Evolutionary conservation across 2,329 filamentous ascomycete genomes (phyloP).

Genomic region (Chaetomium globosum): DNA sequence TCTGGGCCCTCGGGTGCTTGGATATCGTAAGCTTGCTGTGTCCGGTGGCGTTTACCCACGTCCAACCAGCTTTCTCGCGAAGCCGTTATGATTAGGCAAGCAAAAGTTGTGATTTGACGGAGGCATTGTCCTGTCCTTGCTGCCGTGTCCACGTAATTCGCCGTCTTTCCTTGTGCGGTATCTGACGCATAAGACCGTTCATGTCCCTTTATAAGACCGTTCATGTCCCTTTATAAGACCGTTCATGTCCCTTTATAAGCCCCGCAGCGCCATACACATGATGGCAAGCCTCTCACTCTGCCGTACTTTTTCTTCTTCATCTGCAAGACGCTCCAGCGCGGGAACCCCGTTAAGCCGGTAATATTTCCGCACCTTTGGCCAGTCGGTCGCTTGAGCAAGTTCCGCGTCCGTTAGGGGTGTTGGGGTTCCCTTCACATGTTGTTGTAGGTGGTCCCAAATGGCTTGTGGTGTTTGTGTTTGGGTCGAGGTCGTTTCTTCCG

Average conservation of each 20-base stretch:
- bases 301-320: constrained; percentile 48
- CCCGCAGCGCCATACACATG: constrained; percentile 76
- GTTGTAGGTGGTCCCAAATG: constrained; percentile 61
- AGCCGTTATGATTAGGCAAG: not conserved
- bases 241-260: constrained; percentile 46
- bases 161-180: not conserved
- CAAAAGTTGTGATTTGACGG: too few relatives aligned
- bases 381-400: constrained; percentile 63
- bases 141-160: not conserved
- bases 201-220: constrained; percentile 41
- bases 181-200: constrained; percentile 23
- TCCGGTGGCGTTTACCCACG: not conserved
- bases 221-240: constrained; percentile 36
- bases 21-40: not conserved
- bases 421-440: constrained; percentile 63
- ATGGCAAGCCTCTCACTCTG: constrained; percentile 71
- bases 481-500: constrained; percentile 34
- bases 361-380: constrained; percentile 73
- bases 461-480: constrained; percentile 49
- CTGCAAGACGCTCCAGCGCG: constrained; percentile 51
- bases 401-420: constrained; percentile 64
- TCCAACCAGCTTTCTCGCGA: not conserved
- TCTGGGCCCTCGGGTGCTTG: not conserved
- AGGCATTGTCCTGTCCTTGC: too few relatives aligned
- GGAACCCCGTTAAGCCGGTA: constrained; percentile 77